Evolutionary conservation across 2,329 filamentous ascomycete species (phyloP), one percentile per base, ranked within the genome.

Genomic region (Reticulascus tulasneorum): DNA sequence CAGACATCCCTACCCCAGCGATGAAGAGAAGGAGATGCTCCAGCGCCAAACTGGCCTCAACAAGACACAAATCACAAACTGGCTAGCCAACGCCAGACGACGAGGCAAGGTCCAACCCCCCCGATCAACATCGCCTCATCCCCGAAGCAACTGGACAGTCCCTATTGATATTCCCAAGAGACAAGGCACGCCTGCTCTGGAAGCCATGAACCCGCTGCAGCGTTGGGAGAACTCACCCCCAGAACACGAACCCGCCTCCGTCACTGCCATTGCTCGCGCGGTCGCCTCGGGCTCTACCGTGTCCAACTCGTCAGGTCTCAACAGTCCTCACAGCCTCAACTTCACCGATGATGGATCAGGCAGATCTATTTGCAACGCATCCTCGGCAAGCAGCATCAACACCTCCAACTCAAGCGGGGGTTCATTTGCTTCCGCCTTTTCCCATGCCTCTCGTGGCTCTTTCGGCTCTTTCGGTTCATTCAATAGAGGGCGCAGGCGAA

Each of bases 71-170:
- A 91, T 95, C 49, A 83, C 82, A 9, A 94, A 94, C 56, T 95
- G 89, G 89, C 77, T 95, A 29, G 89, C 89, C 40, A 95, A 95
- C 59, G 88, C 88, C 38, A 80, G 89, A 27, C 79, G 89, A 38
- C 76, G 89, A 44, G 82, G 86, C 50, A 95, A 94, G 64, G 79
- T 84, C 36, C 77, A 81, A 30, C 69, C 77, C 3, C 79, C 78
- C 29, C 73, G 82, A 45, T 79, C 77, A 20, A 78, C 74, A 13
- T 90, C 86, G 5, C 85, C 87, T 1, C 77, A 82, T 47, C 65
- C 82, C 29, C 73, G 78, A 18, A 73, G 71, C 44, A 71, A 64
- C 45, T 74, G 76, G 37, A 74, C 73, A 15, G 68, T 70, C 37
- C 77, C 82, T 6, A 82, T 94, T 44, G 80, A 90, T 45, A 90